Base-by-base conservation (phyloP, 495 filamentous ascomycete genomes). In the Penicillium turbatum region DNA sequence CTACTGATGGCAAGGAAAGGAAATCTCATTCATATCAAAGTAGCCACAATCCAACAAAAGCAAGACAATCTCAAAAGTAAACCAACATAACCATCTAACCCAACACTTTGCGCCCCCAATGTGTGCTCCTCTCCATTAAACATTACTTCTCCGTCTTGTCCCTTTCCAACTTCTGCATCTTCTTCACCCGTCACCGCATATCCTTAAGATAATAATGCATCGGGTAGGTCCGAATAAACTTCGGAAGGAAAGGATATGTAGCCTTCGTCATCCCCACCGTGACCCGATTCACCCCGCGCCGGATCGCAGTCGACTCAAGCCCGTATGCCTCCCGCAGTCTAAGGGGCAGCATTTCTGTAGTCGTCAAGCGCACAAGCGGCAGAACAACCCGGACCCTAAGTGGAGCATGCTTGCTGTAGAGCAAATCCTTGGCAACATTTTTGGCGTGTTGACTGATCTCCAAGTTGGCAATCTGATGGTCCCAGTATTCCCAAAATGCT, bases 401-500 rank as follows among this genome's bases (percentile, higher is more conserved):
- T 2, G 66, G 68, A 3, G 57, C 21, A 5, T 60, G 46, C 2
- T 56, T 55, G 24, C 66, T 65, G 17, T 61, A 64, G 0, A 75
- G 60, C 0, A 77, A 55, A 43, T 70, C 68, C 0, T 60, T 46
- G 11, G 64, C 71, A 15, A 75, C 68, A 13, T 59, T 54, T 31
- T 55, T 66, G 3, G 72, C 72, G 46, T 72, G 44, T 7, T 64
- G 39, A 10, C 56, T 65, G 41, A 74, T 59, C 12, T 66, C 40
- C 31, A 73, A 38, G 0, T 40, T 67, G 15, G 53, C 61, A 19
- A 77, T 55, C 29, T 68, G 53, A 32, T 58, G 17, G 46, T 77
- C 63, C 72, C 72, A 75, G 50, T 77, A 75, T 8, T 44, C 45
- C 73, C 72, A 73, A 51, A 75, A 77, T 10, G 59, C 69, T 15